phyloP scores from a whole-genome alignment of 352 stramenopile species.

The Phytopythium kandeliae region DNA sequence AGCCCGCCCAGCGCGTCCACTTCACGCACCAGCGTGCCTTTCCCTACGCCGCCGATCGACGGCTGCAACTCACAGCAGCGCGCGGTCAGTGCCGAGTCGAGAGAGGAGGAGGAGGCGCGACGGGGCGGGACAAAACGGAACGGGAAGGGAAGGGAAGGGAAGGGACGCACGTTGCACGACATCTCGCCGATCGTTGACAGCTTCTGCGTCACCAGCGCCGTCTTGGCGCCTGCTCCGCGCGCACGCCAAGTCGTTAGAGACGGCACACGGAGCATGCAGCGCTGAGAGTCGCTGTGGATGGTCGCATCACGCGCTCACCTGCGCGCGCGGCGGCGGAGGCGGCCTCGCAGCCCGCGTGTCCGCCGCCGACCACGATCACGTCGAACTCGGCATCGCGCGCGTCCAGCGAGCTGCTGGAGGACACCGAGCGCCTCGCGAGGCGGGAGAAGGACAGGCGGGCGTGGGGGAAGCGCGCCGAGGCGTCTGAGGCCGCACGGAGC shows the following conservation, averaged over 20 bases:
- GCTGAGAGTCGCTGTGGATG: too few species aligned
- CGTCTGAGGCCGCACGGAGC: background rate
- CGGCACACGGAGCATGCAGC: background rate
- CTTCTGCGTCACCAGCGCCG: constrained; percentile 94
- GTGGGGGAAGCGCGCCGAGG: background rate
- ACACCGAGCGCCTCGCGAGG: background rate
- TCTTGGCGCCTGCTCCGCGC: constrained; percentile 79
- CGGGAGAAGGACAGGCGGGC: background rate
- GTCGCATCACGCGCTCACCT: too few species aligned
- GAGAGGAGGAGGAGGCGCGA: too few species aligned
- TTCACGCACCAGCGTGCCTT: constrained; percentile 97
- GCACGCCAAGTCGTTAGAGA: constrained; percentile 2
- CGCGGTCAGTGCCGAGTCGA: too few species aligned
- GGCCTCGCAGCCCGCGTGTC: constrained; percentile 56
- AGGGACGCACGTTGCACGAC: constrained; percentile 92
- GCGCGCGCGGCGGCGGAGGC: constrained; percentile 43
- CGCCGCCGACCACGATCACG: constrained; percentile 55
- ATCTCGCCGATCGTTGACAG: constrained; percentile 96
- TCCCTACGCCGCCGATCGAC: constrained; percentile 97
- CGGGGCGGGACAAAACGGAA: too few species aligned
- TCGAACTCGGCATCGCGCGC: constrained; percentile 23
- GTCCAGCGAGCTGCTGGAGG: background rate
- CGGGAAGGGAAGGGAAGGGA: rapidly evolving
- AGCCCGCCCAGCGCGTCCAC: constrained; percentile 97
- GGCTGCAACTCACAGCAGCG: too few species aligned